phyloP scores from a whole-genome alignment of 345 rosid genomes.

The Psidium guajava region DNA sequence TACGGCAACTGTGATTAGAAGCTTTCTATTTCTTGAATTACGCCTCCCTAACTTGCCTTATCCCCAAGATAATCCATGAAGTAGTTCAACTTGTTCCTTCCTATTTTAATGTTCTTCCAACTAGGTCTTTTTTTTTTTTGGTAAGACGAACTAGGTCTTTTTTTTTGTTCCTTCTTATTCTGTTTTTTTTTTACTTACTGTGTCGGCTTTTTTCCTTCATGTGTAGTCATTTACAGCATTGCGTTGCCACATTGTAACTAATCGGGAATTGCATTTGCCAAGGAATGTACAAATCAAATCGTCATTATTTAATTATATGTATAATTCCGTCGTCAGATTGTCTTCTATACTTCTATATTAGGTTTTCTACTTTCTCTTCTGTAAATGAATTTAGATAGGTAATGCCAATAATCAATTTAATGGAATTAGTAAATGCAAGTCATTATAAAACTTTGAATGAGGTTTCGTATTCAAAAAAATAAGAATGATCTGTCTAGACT shows the following conservation, averaged over 20 bases:
- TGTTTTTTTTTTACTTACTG: no score
- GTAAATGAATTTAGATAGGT: not conserved
- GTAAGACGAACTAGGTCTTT: no score
- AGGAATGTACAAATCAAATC: not conserved
- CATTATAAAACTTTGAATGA: no score
- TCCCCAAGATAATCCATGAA: not conserved
- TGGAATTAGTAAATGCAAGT: not conserved
- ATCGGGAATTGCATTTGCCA: rapidly evolving
- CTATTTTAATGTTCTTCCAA: not conserved
- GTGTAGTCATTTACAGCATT: not conserved
- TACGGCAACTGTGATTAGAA: rapidly evolving
- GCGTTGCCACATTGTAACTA: rapidly evolving
- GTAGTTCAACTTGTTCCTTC: not conserved
- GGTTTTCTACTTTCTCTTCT: not conserved
- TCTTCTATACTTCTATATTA: not conserved
- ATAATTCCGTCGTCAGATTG: not conserved
- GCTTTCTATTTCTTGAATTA: not conserved
- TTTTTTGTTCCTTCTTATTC: no score
- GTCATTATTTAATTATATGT: not conserved
- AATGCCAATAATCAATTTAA: not conserved
- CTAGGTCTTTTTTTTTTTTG: no score
- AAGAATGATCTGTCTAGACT: not conserved
- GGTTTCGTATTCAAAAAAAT: no score
- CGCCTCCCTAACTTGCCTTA: rapidly evolving
- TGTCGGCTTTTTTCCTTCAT: not conserved